phyloP scores from a whole-genome alignment of 2,329 filamentous ascomycete genomes.

The Zymoseptoria tritici region DNA sequence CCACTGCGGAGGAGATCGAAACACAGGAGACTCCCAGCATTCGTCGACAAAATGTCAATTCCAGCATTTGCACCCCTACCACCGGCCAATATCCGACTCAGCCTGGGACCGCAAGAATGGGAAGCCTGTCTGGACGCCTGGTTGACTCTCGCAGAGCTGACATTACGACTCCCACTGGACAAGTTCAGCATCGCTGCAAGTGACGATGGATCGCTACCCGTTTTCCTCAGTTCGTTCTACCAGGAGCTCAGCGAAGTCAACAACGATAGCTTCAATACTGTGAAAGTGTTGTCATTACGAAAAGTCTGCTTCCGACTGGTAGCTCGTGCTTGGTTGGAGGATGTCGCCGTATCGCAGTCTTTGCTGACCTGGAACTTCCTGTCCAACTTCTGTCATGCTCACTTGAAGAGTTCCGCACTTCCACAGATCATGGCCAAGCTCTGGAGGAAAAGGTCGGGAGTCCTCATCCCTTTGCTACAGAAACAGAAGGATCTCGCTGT shows the following conservation, averaged over 20 bases:
- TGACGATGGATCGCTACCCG: constrained; percentile 51
- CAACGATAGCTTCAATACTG: constrained; percentile 18
- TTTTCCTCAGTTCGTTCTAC: constrained; percentile 63
- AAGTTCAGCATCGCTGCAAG: constrained; percentile 45
- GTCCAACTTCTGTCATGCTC: constrained; percentile 59
- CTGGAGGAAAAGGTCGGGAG: constrained; percentile 45
- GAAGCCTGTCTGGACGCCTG: constrained; percentile 68
- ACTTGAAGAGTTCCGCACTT: constrained; percentile 55
- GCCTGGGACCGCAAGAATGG: constrained; percentile 67
- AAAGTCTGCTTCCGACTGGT: constrained; percentile 59
- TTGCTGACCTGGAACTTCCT: constrained; percentile 62
- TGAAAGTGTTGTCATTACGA: constrained; percentile 46
- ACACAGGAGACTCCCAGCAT: neutral
- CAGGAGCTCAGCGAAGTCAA: constrained; percentile 40
- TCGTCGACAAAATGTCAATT: constrained; percentile 38
- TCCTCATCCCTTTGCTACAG: constrained; percentile 50
- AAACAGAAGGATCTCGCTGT: constrained; percentile 56
- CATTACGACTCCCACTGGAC: constrained; percentile 52
- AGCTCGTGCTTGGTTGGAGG: constrained; percentile 12
- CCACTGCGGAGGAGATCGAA: neutral
- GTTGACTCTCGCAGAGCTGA: constrained; percentile 58
- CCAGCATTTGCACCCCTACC: constrained; percentile 76
- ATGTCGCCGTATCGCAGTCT: constrained; percentile 29
- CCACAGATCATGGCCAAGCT: constrained; percentile 43
- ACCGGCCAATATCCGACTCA: constrained; percentile 56